Percentiles rank a stretch among this genome's conserved stretches.
These are phyloP conservation scores for Leptomonas pyrrhocoris DNA, from an alignment of 208 protist species.

Conservation along the genomic window DNA sequence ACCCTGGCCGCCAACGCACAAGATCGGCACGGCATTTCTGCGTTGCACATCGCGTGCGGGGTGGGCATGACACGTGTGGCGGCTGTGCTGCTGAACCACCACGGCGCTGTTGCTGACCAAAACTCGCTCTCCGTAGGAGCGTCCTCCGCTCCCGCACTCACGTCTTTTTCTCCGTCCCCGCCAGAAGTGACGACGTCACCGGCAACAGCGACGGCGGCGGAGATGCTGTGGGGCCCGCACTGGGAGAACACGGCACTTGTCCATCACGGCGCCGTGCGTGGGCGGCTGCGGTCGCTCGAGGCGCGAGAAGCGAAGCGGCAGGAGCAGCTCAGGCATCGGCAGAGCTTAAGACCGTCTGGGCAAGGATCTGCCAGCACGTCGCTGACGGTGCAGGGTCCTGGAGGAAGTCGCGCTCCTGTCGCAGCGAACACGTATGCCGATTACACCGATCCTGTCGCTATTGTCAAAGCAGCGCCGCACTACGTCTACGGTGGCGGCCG, in stretches of 20 bases:
- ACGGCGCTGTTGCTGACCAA: slow-evolving; percentile 51
- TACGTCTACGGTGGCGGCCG: slow-evolving; percentile 40
- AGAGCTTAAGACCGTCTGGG: background rate
- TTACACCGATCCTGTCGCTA: slow-evolving; percentile 21
- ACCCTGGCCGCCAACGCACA: slow-evolving; percentile 41
- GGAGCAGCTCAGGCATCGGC: slow-evolving; percentile 9
- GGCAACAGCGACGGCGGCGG: background rate
- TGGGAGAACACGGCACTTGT: slow-evolving; percentile 39
- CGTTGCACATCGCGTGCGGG: slow-evolving; percentile 67
- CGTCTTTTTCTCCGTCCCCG: background rate
- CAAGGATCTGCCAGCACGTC: background rate
- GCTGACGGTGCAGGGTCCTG: background rate
- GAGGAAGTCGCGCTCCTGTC: background rate
- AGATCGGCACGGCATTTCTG: slow-evolving; percentile 54
- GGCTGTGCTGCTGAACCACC: slow-evolving; percentile 50
- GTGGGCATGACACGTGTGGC: slow-evolving; percentile 47
- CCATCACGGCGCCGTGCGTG: slow-evolving; percentile 15
- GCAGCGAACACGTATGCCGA: slow-evolving; percentile 5
- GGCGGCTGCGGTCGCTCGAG: slow-evolving; percentile 22
- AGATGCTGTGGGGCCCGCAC: slow-evolving; percentile 29
- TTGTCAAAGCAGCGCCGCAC: slow-evolving; percentile 15
- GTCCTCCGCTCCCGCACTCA: background rate
- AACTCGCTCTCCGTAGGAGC: slow-evolving; percentile 4
- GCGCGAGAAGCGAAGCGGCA: slow-evolving; percentile 24
- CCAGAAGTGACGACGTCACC: background rate